Percentiles rank a stretch among this genome's conserved stretches.
Conservation (phyloP, 805 yeast genomes). For the Ogataea pignaliae region DNA sequence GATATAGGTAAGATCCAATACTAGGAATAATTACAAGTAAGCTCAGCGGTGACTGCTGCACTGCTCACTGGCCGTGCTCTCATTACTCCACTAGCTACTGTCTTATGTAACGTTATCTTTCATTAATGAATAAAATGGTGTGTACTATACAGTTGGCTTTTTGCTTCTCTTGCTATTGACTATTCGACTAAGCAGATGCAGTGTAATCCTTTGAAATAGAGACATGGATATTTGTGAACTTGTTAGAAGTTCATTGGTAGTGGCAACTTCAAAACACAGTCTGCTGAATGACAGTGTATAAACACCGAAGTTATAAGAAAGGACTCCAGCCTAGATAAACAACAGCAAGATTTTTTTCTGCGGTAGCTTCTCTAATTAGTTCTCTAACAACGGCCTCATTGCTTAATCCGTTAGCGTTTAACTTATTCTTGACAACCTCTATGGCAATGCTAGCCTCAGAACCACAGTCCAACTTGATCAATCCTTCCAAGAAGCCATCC, state of each 20-base stretch:
- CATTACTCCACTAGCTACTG: not conserved
- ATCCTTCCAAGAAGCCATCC: slow-evolving; percentile 17
- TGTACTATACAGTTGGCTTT: not conserved
- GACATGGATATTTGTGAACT: too few species aligned
- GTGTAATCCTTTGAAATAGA: too few species aligned
- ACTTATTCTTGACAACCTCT: slow-evolving; percentile 63
- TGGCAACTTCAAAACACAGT: too few species aligned
- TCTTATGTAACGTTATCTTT: not conserved
- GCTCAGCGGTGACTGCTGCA: not conserved
- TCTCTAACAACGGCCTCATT: slow-evolving; percentile 83
- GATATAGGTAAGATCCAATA: too few species aligned
- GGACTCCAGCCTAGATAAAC: slow-evolving; percentile 87
- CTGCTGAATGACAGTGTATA: too few species aligned
- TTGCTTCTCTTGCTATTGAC: not conserved
- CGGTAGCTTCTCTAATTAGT: slow-evolving; percentile 71
- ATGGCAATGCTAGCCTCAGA: slow-evolving; percentile 81
- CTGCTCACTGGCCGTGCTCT: not conserved
- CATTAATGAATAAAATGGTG: not conserved
- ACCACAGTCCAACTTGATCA: slow-evolving; percentile 29
- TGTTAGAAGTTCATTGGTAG: too few species aligned
- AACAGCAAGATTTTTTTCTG: slow-evolving; percentile 59
- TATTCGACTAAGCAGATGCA: not conserved
- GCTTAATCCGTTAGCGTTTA: slow-evolving; percentile 62
- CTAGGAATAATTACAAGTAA: too few species aligned
- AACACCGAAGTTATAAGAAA: slow-evolving; percentile 40